Base-by-base conservation (phyloP, 805 yeast species). In the Cyberlindnera euphorbiiphila region DNA sequence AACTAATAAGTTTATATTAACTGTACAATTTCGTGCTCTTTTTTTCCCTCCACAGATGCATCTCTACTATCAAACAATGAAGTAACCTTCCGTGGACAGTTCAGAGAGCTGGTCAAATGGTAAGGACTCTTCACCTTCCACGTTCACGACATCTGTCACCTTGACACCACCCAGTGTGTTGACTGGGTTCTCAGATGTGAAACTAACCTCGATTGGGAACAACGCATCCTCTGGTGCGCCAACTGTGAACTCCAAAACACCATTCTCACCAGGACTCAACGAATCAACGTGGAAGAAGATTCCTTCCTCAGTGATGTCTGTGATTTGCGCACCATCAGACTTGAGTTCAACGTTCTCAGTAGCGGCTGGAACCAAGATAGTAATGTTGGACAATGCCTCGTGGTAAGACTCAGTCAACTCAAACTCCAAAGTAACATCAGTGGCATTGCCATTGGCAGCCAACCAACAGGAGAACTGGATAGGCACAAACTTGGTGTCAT, bases 381-480 rank as follows among this genome's bases (percentile, higher is more conserved):
- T 64, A 29, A 77, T 74, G 57, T 73, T 72, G 42, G 71, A 76
- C 41, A 83, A 59, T 12, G 71, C 43, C 32, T 69, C 75, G 25
- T 65, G 61, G 39, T 66, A 66, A 17, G 53, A 64, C 11, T 70
- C 67, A 33, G 71, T 71, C 37, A 83, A 64, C 66, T 91, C 98
- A 63, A 85, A 89, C 67, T 91, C 98, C 49, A 93, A 69, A 3
- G 96, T 89, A 15, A 89, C 83, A 41, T 78, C 83, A 41, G 80
- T 75, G 36, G 73, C 56, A 5, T 76, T 76, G 31, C 74, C 78
- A 41, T 78, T 72, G 25, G 77, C 76, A 32, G 79, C 68, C 35
- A 87, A 81, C 98, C 98, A 91, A 26, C 89, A 80, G 26, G 91
- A 81, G 47, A 93, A 69, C 32, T 75, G 69, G 36, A 91, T 61